Evolutionary conservation across 345 rosid species (phyloP).

Genomic region (Turritis glabra): DNA sequence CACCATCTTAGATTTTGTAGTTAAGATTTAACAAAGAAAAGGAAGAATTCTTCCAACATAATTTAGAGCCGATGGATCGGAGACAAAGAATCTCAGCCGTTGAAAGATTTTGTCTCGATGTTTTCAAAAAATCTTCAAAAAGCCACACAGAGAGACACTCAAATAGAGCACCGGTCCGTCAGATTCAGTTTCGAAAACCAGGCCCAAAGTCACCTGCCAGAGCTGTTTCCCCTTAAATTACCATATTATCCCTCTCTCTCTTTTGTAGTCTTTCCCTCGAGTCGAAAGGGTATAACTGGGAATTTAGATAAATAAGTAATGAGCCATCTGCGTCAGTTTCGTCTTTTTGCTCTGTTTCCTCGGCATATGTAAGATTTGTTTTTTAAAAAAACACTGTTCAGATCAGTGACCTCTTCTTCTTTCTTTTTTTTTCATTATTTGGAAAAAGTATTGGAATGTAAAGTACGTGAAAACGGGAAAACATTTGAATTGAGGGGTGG

Average conservation of each 20-base stretch:
- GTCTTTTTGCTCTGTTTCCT: constrained; percentile 40
- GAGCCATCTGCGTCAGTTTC: constrained; percentile 43
- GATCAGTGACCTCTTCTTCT: constrained; percentile 15
- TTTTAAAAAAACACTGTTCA: background rate
- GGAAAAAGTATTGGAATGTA: constrained; percentile 1
- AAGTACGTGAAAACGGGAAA: constrained; percentile 8
- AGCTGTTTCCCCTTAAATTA: constrained; percentile 16
- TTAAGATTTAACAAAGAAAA: background rate
- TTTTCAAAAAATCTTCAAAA: constrained; percentile 40
- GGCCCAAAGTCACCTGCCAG: constrained; percentile 40
- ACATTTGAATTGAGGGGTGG: background rate
- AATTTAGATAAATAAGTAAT: constrained; percentile 3
- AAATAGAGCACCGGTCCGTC: constrained; percentile 45
- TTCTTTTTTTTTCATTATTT: background rate
- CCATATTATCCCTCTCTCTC: background rate
- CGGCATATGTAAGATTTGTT: constrained; percentile 30
- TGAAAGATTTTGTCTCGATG: constrained; percentile 38
- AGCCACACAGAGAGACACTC: constrained; percentile 35
- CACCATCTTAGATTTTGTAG: constrained; percentile 30
- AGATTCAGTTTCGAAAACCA: constrained; percentile 45
- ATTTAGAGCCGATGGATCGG: constrained; percentile 26
- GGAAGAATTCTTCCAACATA: background rate
- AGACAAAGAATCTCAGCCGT: constrained; percentile 37
- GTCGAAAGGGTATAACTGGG: background rate
- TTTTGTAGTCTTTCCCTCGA: background rate